Percentiles rank a stretch among this genome's conserved stretches.
These are phyloP conservation scores for Scutellaria galericulata DNA, from an alignment of 257 asterid species.

Conservation along the genomic window DNA sequence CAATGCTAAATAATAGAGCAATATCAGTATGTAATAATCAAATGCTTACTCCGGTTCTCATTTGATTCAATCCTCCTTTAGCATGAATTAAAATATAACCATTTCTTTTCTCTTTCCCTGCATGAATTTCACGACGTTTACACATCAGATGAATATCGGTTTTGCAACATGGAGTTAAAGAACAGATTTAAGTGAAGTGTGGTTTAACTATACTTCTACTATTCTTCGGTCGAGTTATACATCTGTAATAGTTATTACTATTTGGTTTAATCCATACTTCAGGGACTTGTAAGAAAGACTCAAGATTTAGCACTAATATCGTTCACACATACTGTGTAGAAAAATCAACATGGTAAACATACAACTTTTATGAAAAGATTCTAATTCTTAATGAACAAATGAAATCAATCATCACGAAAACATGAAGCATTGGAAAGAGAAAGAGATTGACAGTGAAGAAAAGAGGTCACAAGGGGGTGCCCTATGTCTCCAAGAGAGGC, in stretches of 20 bases:
- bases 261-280: constrained; percentile 93
- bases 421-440: constrained; percentile 86
- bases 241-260: constrained; percentile 61
- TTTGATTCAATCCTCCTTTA: constrained; percentile 95
- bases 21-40: neutral
- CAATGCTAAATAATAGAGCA: neutral
- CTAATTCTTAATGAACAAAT: too few relatives aligned
- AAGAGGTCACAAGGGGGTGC: constrained; percentile 76
- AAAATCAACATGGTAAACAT: neutral
- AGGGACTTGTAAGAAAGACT: constrained; percentile 56
- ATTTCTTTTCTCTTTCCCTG: constrained; percentile 65
- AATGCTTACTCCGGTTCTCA: constrained; percentile 88
- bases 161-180: neutral
- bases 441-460: constrained; percentile 76
- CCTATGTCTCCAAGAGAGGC: constrained; percentile 98
- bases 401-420: too few relatives aligned
- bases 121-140: neutral
- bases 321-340: neutral
- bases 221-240: constrained; percentile 68
- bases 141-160: neutral
- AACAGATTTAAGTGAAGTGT: neutral
- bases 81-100: constrained; percentile 89
- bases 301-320: neutral
- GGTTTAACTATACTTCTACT: constrained; percentile 51
- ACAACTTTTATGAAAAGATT: neutral